Conservation (phyloP, 2,329 filamentous ascomycete species). For the Alternaria gansuensis region DNA sequence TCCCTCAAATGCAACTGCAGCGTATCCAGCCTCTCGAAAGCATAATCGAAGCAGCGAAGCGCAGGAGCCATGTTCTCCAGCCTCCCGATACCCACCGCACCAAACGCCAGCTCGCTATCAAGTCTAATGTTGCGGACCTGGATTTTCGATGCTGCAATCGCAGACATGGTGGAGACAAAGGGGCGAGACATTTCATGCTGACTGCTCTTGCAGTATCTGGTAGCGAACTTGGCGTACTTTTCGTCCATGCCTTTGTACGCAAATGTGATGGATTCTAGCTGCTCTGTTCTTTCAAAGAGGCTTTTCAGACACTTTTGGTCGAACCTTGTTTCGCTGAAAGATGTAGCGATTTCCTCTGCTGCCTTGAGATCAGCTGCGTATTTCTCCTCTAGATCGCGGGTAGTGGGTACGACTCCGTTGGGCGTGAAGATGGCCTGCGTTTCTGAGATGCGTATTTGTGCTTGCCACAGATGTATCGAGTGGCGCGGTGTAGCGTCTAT, state of each 20-base stretch:
- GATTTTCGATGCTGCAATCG: constrained; percentile 28
- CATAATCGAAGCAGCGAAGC: constrained; percentile 22
- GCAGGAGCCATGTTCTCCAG: constrained; percentile 31
- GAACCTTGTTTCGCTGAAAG: constrained; percentile 40
- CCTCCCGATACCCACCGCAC: constrained; percentile 35
- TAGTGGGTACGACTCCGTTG: neutral
- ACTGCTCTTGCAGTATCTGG: constrained; percentile 33
- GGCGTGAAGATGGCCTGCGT: constrained; percentile 12
- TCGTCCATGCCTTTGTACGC: constrained; percentile 28
- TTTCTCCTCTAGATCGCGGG: constrained; percentile 13
- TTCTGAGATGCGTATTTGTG: constrained; percentile 23
- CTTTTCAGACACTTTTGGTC: constrained; percentile 33
- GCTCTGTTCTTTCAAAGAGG: constrained; percentile 27
- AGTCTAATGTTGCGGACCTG: constrained; percentile 20
- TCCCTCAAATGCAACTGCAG: constrained; percentile 41
- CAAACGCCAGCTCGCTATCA: constrained; percentile 10
- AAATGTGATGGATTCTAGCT: constrained; percentile 20
- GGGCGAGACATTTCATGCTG: constrained; percentile 44
- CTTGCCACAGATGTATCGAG: constrained; percentile 36
- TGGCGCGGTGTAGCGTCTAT: constrained; percentile 42
- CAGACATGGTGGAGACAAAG: constrained; percentile 37
- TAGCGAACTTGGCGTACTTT: constrained; percentile 25
- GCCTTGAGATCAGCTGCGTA: constrained; percentile 12
- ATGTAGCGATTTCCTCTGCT: constrained; percentile 23
- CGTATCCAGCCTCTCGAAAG: constrained; percentile 26